Conservation (phyloP, 2,329 filamentous ascomycete genomes). For the Aureobasidium sp. region DNA sequence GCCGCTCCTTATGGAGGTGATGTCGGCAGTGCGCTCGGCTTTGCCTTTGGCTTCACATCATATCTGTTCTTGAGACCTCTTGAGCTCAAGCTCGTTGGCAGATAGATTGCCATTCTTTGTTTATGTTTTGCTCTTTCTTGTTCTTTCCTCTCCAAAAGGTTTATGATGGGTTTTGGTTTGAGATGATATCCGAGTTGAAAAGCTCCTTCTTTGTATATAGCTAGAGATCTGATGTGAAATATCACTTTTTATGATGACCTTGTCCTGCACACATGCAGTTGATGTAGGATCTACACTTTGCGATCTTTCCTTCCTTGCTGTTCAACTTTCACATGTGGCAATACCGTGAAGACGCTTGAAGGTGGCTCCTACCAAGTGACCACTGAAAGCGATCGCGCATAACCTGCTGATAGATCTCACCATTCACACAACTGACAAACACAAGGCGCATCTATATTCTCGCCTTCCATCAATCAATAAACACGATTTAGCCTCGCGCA, state of each 20-base stretch:
- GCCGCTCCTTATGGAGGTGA: constrained; percentile 45
- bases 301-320: no score
- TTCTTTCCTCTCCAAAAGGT: neutral
- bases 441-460: no score
- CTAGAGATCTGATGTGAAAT: neutral
- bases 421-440: no score
- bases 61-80: constrained; percentile 46
- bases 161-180: neutral
- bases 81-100: constrained; percentile 34
- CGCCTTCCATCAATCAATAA: no score
- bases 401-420: no score
- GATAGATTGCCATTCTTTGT: neutral
- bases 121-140: neutral
- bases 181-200: neutral
- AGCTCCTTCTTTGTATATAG: neutral
- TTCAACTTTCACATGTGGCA: no score
- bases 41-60: constrained; percentile 47
- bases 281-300: neutral
- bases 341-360: no score
- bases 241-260: neutral
- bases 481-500: no score
- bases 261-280: neutral
- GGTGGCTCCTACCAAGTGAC: no score
- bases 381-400: no score
- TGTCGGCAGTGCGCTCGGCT: constrained; percentile 53